These are phyloP conservation scores for Dissophora ornata DNA, from an alignment of 192 early-diverging fungal species.

Conservation along the genomic window DNA sequence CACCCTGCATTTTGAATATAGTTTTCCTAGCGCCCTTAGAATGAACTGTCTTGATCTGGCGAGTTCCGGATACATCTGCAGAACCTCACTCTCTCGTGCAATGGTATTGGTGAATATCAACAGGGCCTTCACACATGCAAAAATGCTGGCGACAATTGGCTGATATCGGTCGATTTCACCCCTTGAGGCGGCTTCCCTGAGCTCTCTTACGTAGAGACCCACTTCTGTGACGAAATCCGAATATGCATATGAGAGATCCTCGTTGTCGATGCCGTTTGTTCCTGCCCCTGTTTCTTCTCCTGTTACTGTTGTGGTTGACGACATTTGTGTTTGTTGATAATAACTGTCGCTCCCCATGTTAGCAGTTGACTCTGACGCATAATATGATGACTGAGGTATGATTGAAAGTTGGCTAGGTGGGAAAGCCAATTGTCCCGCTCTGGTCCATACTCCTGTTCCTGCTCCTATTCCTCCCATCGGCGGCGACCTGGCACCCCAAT, in stretches of 20 bases:
- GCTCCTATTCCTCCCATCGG: background rate
- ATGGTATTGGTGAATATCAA: constrained; percentile 47
- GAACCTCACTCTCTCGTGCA: constrained; percentile 37
- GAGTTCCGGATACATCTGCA: constrained; percentile 37
- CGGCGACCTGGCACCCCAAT: constrained; percentile 23
- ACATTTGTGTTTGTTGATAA: constrained; percentile 20
- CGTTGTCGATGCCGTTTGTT: too few species aligned
- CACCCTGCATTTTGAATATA: constrained; percentile 40
- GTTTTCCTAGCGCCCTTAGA: constrained; percentile 39
- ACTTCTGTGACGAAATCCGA: constrained; percentile 43
- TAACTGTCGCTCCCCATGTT: constrained; percentile 19
- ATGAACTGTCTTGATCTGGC: constrained; percentile 24
- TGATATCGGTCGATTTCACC: constrained; percentile 28
- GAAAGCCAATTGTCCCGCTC: constrained; percentile 41
- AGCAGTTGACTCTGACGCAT: constrained; percentile 8
- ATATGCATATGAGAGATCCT: constrained; percentile 18
- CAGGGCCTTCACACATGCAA: constrained; percentile 34
- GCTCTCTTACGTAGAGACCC: constrained; percentile 23
- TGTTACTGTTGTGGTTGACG: background rate
- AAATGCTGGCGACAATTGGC: constrained; percentile 36
- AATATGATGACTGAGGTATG: constrained; percentile 1
- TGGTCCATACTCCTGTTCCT: background rate
- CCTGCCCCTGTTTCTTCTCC: background rate
- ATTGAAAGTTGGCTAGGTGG: constrained; percentile 32
- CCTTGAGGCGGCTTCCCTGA: constrained; percentile 19